Base-by-base conservation (phyloP, 2,329 filamentous ascomycete species). In the Fusarium sp. region DNA sequence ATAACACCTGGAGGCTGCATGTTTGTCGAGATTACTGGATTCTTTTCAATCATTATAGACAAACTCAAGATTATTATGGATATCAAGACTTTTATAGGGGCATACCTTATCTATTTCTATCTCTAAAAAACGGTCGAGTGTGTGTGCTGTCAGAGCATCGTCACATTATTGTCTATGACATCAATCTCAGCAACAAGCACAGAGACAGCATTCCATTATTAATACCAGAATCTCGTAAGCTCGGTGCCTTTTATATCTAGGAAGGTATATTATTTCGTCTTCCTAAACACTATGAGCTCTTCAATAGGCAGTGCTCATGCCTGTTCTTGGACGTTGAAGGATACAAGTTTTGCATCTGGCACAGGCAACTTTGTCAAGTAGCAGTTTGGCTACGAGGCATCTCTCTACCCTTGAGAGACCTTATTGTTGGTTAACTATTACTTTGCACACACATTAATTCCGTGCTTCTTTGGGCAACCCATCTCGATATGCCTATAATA, bases 121-220 rank as follows among this genome's bases (percentile, higher is more conserved):
- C 8, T 15, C n/a, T 14, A n/a, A 42, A 15, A 45, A 30, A 18
- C 32, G 32, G 28, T 6, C 17, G n/a, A 26, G 28, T 24, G 11
- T n/a, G 18, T 11, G 54, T 69, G 67, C 28, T 68, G 58, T 68
- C 64, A 68, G 39, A 62, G 58, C 30, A 41, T 70, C 58, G 52
- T 68, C 67, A 64, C 58, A 14, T 13, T 32, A 45, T 39, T 42
- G 26, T 59, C 52, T 38, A 64, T 70, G 64, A 55, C 65, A 64
- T 68, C 67, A 70, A 55, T 6, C 32, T 26, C 24, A 38, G 32
- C 28, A 22, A 42, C 20, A 42, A 42, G 39, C 22, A 34, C 14
- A 28, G 24, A 39, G n/a, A 26, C 50, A 26, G 50, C 18, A 26
- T 26, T 26, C 3, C 48, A 36, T 52, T 52, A 34, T 14, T 5